These are phyloP conservation scores for Colletotrichum euphorbiae DNA, from an alignment of 2,329 filamentous ascomycete species.

Conservation along the genomic window DNA sequence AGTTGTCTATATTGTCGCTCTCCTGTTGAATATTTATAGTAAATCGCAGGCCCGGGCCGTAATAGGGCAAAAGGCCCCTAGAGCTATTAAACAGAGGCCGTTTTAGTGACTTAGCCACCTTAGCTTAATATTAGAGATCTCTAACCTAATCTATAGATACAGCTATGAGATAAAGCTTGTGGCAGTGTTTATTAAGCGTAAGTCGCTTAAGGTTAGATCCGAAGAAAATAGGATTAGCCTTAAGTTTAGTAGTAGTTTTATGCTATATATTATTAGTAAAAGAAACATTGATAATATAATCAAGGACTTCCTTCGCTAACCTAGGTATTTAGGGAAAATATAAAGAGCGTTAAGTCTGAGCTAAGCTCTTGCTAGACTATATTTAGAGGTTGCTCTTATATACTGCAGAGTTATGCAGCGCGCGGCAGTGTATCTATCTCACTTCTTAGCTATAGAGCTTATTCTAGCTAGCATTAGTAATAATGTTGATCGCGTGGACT, in stretches of 20 bases:
- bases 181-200: neutral
- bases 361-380: neutral
- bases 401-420: neutral
- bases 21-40: slow-evolving; percentile 6
- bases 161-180: slow-evolving; percentile 2
- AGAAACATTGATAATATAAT: neutral
- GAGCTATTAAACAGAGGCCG: neutral
- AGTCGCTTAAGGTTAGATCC: neutral
- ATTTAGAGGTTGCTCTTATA: neutral
- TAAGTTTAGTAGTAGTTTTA: neutral
- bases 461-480: neutral
- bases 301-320: neutral
- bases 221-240: slow-evolving; percentile 13
- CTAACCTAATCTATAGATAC: neutral
- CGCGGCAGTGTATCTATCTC: neutral
- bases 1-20: neutral
- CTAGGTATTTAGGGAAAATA: neutral
- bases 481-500: neutral
- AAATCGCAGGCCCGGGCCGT: neutral
- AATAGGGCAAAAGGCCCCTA: neutral
- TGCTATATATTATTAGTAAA: neutral
- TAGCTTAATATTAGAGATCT: neutral
- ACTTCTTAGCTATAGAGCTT: neutral
- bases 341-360: neutral
- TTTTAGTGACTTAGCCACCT: neutral